These are phyloP conservation scores for Amaranthus hypochondriacus DNA, from an alignment of 148 eudicot genomes.

Conservation along the genomic window DNA sequence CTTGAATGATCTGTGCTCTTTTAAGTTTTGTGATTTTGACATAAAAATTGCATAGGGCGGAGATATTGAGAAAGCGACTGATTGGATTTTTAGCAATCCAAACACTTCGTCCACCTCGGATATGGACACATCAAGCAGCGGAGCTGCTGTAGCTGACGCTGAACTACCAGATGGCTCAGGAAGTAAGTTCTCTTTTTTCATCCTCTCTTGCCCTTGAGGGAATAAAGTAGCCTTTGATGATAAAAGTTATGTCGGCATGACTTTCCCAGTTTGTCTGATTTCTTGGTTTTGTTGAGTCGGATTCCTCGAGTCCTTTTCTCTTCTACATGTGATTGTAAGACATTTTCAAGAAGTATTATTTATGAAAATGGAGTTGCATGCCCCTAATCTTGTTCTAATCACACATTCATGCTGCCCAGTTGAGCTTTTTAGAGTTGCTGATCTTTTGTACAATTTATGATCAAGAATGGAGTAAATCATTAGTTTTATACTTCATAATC, in stretches of 20 bases:
- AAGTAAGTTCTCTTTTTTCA: constrained; percentile 49
- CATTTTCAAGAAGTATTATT: too few relatives aligned
- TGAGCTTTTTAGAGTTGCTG: not conserved
- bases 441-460: too few relatives aligned
- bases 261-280: not conserved
- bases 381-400: not conserved
- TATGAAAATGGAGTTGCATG: not conserved
- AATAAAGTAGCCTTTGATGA: not conserved
- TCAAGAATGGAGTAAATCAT: too few relatives aligned
- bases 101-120: constrained; percentile 43
- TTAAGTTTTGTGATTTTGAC: not conserved
- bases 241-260: not conserved
- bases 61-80: constrained; percentile 92
- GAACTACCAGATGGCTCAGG: constrained; percentile 88
- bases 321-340: not conserved
- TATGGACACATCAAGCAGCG: constrained; percentile 64
- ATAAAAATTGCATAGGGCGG: constrained; percentile 51
- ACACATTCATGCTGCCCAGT: not conserved
- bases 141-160: constrained; percentile 38
- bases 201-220: not conserved
- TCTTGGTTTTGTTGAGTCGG: not conserved
- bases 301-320: not conserved
- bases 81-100: constrained; percentile 83
- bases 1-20: not conserved
- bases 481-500: too few relatives aligned